These are phyloP conservation scores for Colletotrichum graminicola DNA, from an alignment of 2,329 filamentous ascomycete species.

Conservation along the genomic window DNA sequence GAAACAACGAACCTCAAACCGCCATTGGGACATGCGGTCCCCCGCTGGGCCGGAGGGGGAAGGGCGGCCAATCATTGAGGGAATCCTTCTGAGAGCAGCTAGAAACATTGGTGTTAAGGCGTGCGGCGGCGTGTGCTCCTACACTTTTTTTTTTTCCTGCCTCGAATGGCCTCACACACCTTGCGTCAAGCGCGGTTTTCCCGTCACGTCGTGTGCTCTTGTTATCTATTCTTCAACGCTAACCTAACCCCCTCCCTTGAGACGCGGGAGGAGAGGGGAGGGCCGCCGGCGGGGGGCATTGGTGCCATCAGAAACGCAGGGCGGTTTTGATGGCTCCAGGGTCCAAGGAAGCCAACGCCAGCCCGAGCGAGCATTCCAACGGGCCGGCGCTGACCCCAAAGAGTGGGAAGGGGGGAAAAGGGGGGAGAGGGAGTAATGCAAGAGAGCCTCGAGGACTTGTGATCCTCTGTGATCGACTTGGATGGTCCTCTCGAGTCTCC, in stretches of 20 bases:
- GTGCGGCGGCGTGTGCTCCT: conserved; percentile 7
- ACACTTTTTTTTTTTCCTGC: background rate
- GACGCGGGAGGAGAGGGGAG: conserved; percentile 1
- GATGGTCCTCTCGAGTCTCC: background rate
- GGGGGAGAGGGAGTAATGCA: background rate
- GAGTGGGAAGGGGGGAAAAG: background rate
- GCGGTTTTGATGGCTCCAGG: conserved; percentile 22
- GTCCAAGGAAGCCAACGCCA: conserved; percentile 12
- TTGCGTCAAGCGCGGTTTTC: conserved; percentile 34
- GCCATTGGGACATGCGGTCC: conserved; percentile 10
- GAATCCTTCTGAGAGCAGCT: background rate
- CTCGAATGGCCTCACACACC: conserved; percentile 32
- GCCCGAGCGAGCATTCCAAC: conserved; percentile 8
- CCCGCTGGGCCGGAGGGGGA: background rate
- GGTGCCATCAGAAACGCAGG: conserved; percentile 13
- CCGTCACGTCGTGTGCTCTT: conserved; percentile 4
- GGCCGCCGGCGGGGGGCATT: background rate
- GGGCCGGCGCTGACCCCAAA: conserved; percentile 3
- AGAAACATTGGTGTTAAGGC: conserved; percentile 1
- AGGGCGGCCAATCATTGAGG: background rate
- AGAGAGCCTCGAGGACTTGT: background rate
- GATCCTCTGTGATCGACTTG: conserved; percentile 3
- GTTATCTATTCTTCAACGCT: conserved; percentile 12
- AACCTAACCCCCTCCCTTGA: conserved; percentile 12
- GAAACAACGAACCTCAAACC: conserved; percentile 26